Percentiles rank a stretch among this genome's conserved stretches.
Evolutionary conservation across 208 protist genomes (phyloP).

Genomic region (Acanthamoeba castellanii): DNA sequence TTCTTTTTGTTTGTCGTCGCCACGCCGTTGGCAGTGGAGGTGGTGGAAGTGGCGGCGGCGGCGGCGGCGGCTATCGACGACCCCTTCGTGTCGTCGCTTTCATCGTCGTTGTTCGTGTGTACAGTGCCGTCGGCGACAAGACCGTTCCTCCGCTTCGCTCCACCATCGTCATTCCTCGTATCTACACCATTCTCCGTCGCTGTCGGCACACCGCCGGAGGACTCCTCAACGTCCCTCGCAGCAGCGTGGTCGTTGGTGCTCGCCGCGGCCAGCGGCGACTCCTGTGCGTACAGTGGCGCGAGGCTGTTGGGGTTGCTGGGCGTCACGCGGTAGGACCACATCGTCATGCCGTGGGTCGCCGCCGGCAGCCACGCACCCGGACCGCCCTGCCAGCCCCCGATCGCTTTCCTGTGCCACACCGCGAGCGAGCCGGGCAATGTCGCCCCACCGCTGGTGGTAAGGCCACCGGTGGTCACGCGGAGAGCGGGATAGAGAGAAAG

Average conservation of each 20-base stretch:
- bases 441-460: too few species aligned
- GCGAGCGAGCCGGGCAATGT: too few species aligned
- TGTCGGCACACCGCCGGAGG: too few species aligned
- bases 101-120: not conserved
- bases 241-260: too few species aligned
- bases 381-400: not conserved
- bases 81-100: not conserved
- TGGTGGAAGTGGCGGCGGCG: not conserved
- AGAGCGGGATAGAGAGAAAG: not conserved
- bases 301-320: too few species aligned
- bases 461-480: too few species aligned
- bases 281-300: not conserved
- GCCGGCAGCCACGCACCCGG: not conserved
- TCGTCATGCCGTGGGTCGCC: not conserved
- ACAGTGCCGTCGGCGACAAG: not conserved
- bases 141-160: not conserved
- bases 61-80: not conserved
- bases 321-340: not conserved
- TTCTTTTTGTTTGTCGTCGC: too few species aligned
- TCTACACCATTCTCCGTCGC: not conserved
- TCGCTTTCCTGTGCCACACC: constrained; percentile 1
- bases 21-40: not conserved
- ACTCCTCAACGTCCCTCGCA: too few species aligned
- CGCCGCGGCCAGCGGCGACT: too few species aligned
- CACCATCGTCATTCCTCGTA: not conserved